These are phyloP conservation scores for Alternaria gansuensis DNA, from an alignment of 2,329 filamentous ascomycete species.

Conservation along the genomic window DNA sequence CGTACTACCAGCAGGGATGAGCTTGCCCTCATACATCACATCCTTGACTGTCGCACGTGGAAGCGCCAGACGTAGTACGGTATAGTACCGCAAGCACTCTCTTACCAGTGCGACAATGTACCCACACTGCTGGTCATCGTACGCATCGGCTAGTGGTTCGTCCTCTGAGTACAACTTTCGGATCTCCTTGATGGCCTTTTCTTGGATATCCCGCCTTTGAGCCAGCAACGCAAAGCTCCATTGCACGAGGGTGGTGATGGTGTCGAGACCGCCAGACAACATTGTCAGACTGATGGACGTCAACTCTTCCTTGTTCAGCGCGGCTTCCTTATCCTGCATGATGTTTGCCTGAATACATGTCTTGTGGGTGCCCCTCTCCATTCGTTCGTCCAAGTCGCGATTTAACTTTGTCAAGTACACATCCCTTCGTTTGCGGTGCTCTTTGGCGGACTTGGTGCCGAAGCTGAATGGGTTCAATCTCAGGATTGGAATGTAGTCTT, in stretches of 20 bases:
- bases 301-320: conserved; percentile 69
- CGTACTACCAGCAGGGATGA: conserved; percentile 69
- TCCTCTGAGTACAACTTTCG: conserved; percentile 61
- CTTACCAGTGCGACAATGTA: conserved; percentile 71
- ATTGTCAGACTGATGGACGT: conserved; percentile 73
- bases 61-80: conserved; percentile 69
- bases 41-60: conserved; percentile 70
- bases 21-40: conserved; percentile 64
- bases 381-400: conserved; percentile 66
- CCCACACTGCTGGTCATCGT: conserved; percentile 70
- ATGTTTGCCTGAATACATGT: conserved; percentile 74
- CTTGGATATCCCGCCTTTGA: conserved; percentile 68
- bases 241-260: conserved; percentile 70
- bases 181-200: conserved; percentile 67
- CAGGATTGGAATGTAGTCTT: conserved; percentile 68
- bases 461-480: conserved; percentile 68
- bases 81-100: conserved; percentile 70
- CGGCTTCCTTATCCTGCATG: conserved; percentile 70
- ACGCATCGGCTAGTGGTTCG: conserved; percentile 66
- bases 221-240: conserved; percentile 71
- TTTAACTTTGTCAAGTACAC: conserved; percentile 68
- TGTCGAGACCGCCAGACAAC: conserved; percentile 73
- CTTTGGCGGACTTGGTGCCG: conserved; percentile 66
- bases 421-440: conserved; percentile 68
- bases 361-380: conserved; percentile 67